Base-by-base conservation (phyloP, 257 asterid genomes). In the Nicotiana knightiana region DNA sequence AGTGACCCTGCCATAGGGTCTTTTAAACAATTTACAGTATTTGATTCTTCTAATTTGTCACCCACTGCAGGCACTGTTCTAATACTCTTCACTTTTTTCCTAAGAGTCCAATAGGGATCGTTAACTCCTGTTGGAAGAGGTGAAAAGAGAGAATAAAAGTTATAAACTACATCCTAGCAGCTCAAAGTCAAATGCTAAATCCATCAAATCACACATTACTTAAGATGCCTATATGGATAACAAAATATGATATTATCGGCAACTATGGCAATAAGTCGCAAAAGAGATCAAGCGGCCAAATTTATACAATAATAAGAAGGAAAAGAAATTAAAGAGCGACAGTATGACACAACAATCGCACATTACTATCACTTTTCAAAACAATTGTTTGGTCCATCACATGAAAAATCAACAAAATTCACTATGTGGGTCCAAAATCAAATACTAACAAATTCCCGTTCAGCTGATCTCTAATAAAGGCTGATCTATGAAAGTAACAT, bases 21-120 rank as follows among this genome's bases (percentile, higher is more conserved):
- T 83, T 86, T 87, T 67, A 73, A 48, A 77, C 83, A 82, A 81
- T 81, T 80, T 30, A 28, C 59, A 37, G 68, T 73, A 84, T 87
- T 83, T 26, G 82, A 58, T 79, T 84, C 91, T n/a, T 75, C 81
- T 53, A 86, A 67, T 75, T 63, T 78, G 28, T 81, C 55, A 21
- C 26, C 82, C 87, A 37, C 84, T 30, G 88, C 76, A 75, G 79
- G 81, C 26, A 32, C 71, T 63, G 80, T 81, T 30, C 15, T 84
- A 48, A 82, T 78, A 79, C 83, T 81, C 71, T 82, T 92, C 67
- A 82, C 71, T 63, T 85, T 82, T 85, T 91, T 93, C 91, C 89
- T 87, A 21, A 96, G 94, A 57, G 89, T 89, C 97, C 97, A 90
- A 57, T 84, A 21, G 4, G 99, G 97, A 91, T 96, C 99, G 88